Base-by-base conservation (phyloP, 495 filamentous ascomycete species). In the Trichocladium uniseriatum region DNA sequence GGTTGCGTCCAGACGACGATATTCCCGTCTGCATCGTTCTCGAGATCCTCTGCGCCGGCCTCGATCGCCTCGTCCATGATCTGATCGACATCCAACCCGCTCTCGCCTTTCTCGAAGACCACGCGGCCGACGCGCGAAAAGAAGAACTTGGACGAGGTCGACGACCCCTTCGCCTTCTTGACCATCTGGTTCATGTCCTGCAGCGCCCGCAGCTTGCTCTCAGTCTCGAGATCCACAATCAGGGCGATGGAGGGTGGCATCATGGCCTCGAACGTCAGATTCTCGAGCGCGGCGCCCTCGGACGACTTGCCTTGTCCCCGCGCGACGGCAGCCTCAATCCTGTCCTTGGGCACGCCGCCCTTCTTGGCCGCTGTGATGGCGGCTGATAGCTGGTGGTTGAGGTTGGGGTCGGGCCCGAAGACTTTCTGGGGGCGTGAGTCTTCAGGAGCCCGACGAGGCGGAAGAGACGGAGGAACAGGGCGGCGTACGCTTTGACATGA, bases 31-130 rank as follows among this genome's bases (percentile, higher is more conserved):
- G 79, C 78, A 56, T 84, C 84, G 37, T 78, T 71, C 27, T 84
- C 79, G 2, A 94, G 76, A 60, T 96, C 92, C 49, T 84, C 79
- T 6, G 84, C 89, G 13, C 89, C 90, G 16, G 82, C 83, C 49
- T 99, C 90, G 35, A 97, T 79, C 6, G 85, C 88, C 31, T 82
- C 75, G 54, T 95, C 92, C 54, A 97, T 68, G 35, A 87, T 77
- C 19, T 84, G 77, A 47, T 95, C 89, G n/a, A 80, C 69, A 31
- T 73, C 75, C 27, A 82, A 37, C 2, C 68, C 75, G 4, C 46
- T 53, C 32, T 55, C 77, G 52, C 76, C 72, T 49, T 75, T 77
- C 55, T 83, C 80, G 49, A 94, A 82, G 3, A 79, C 67, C 16
- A 89, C 72, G 42, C 76, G 74, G 5, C 94, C 87, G 38, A 80